Evolutionary conservation across 2,329 filamentous ascomycete species (phyloP).

Genomic region (Hymenotorrendiella dingleyae): DNA sequence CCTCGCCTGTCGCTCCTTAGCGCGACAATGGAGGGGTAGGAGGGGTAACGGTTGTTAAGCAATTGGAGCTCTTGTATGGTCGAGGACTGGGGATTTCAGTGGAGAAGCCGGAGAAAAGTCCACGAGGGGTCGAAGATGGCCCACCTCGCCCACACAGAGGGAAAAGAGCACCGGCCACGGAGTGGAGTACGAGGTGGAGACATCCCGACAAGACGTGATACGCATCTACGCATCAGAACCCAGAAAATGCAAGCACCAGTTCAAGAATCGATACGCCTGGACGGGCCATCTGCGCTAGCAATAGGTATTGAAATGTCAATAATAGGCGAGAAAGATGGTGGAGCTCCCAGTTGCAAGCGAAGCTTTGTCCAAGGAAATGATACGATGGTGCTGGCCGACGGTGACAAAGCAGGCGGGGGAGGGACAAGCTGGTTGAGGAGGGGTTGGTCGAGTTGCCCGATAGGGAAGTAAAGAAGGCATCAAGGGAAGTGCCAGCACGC

Average conservation of each 20-base stretch:
- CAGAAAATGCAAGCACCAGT: too few species aligned
- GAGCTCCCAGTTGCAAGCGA: too few species aligned
- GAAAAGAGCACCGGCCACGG: too few species aligned
- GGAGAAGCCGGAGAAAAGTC: neutral
- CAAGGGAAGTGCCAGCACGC: slow-evolving; percentile 6
- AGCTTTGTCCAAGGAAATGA: too few species aligned
- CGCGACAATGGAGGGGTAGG: slow-evolving; percentile 8
- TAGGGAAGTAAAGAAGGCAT: too few species aligned
- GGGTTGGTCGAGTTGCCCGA: slow-evolving; percentile 6
- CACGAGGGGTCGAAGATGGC: neutral
- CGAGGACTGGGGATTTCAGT: slow-evolving; percentile 1
- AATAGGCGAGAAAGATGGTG: neutral
- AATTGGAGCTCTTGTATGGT: slow-evolving; percentile 4
- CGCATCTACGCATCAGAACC: too few species aligned
- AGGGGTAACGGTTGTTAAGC: slow-evolving; percentile 8
- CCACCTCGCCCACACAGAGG: too few species aligned
- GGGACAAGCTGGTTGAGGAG: too few species aligned
- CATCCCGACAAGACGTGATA: neutral
- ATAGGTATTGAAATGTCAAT: too few species aligned
- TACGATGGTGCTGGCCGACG: neutral
- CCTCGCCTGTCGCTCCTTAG: slow-evolving; percentile 7
- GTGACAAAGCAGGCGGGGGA: neutral
- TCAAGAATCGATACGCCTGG: too few species aligned
- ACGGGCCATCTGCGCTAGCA: too few species aligned
- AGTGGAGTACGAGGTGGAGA: too few species aligned